These are phyloP conservation scores for Yamadazyma dendronema DNA, from an alignment of 1,139 yeast species.

Conservation along the genomic window DNA sequence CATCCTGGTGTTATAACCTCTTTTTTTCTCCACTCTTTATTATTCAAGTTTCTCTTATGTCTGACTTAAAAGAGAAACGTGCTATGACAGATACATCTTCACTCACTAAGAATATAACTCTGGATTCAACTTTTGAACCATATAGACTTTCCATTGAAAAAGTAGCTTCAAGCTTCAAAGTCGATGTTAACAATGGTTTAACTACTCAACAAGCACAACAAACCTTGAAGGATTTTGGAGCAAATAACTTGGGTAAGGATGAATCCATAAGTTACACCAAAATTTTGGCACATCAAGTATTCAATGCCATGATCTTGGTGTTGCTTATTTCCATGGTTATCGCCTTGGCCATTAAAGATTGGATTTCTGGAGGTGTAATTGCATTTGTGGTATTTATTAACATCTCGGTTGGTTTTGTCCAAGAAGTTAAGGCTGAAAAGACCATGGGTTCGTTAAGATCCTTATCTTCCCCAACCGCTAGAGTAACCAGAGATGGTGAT, in stretches of 20 bases:
- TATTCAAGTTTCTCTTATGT: constrained; percentile 4
- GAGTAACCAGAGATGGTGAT: constrained; percentile 62
- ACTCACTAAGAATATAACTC: constrained; percentile 8
- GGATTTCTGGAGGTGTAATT: constrained; percentile 84
- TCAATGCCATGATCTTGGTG: constrained; percentile 79
- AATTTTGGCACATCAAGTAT: constrained; percentile 66
- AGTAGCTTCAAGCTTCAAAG: constrained; percentile 34
- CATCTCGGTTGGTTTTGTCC: constrained; percentile 66
- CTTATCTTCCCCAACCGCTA: constrained; percentile 73
- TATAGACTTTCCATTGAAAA: constrained; percentile 33
- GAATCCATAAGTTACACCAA: constrained; percentile 53
- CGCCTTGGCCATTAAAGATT: constrained; percentile 71
- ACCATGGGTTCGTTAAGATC: constrained; percentile 76
- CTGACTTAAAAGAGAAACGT: constrained; percentile 14
- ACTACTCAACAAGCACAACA: constrained; percentile 32
- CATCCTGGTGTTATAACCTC: neutral
- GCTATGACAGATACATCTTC: constrained; percentile 16
- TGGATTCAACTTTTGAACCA: constrained; percentile 19
- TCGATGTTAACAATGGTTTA: constrained; percentile 52
- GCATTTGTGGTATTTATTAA: constrained; percentile 68
- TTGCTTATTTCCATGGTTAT: constrained; percentile 72
- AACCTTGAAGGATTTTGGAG: constrained; percentile 41
- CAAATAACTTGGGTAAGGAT: constrained; percentile 62
- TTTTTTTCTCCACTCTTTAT: neutral
- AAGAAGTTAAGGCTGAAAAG: constrained; percentile 72